Evolutionary conservation across 768 basidiomycete genomes (phyloP).

Genomic region (Cubamyces lactineus): DNA sequence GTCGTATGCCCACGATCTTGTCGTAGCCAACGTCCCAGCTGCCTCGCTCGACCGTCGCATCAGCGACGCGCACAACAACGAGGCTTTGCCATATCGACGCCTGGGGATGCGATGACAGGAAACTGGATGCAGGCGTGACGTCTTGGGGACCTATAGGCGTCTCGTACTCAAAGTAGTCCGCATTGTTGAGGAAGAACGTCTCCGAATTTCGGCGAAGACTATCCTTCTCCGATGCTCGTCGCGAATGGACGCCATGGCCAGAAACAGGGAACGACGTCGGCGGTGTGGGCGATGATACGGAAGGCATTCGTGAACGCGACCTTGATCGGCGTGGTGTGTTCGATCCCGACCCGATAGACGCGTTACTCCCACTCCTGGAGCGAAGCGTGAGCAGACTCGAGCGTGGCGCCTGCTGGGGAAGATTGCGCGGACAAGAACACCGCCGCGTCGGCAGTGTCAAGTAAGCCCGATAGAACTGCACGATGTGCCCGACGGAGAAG

Average conservation of each 20-base stretch:
- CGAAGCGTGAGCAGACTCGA: conserved; percentile 54
- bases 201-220: conserved; percentile 27
- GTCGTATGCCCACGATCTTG: conserved; percentile 70
- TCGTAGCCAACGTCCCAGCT: conserved; percentile 69
- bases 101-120: conserved; percentile 26
- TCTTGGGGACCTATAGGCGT: conserved; percentile 40
- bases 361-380: conserved; percentile 66
- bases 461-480: conserved; percentile 68
- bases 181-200: conserved; percentile 24
- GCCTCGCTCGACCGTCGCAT: conserved; percentile 72
- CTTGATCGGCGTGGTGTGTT: conserved; percentile 45
- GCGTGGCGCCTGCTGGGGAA: conserved; percentile 48
- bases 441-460: conserved; percentile 56
- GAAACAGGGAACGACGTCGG: conserved; percentile 74
- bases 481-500: conserved; percentile 64
- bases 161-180: conserved; percentile 34
- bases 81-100: conserved; percentile 61
- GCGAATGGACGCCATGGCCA: conserved; percentile 76
- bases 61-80: conserved; percentile 54
- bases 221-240: conserved; percentile 69
- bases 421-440: conserved; percentile 66
- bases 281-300: conserved; percentile 40
- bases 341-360: conserved; percentile 46
- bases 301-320: conserved; percentile 51
- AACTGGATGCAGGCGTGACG: conserved; percentile 37